Percentiles rank a stretch among this genome's conserved stretches.
These are phyloP conservation scores for Xylariales sp. DNA, from an alignment of 2,329 filamentous ascomycete genomes.

Conservation along the genomic window DNA sequence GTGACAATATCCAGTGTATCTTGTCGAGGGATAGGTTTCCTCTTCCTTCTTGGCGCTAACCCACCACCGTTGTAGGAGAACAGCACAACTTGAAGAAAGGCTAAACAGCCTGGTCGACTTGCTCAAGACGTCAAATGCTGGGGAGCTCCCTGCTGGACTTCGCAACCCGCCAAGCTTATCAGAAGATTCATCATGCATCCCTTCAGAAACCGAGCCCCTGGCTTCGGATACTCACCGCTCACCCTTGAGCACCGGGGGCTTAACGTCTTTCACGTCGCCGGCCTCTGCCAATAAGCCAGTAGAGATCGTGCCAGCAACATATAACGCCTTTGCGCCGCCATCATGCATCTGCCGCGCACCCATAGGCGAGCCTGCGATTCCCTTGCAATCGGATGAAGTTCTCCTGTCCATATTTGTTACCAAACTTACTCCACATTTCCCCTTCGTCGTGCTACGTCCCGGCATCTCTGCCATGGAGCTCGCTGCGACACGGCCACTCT, in stretches of 20 bases:
- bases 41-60: background rate
- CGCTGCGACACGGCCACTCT: constrained; percentile 36
- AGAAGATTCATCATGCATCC: constrained; percentile 9
- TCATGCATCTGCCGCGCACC: constrained; percentile 43
- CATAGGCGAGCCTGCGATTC: constrained; percentile 31
- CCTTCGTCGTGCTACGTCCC: constrained; percentile 41
- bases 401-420: constrained; percentile 40
- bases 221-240: constrained; percentile 5
- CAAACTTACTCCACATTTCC: constrained; percentile 37
- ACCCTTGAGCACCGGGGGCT: background rate
- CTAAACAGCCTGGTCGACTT: constrained; percentile 45
- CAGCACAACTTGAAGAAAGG: constrained; percentile 44
- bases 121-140: constrained; percentile 32
- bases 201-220: constrained; percentile 6
- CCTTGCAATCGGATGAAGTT: constrained; percentile 40
- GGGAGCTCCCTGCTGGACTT: constrained; percentile 4
- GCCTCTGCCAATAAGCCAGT: constrained; percentile 7
- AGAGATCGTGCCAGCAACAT: constrained; percentile 18
- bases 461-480: constrained; percentile 31
- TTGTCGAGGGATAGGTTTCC: no score
- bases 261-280: constrained; percentile 6
- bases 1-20: no score
- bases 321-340: constrained; percentile 41
- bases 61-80: constrained; percentile 29
- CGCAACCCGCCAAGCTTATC: constrained; percentile 9